Percentiles rank a stretch among this genome's conserved stretches.
Conservation (phyloP, 805 yeast genomes). For the Debaryomyces hansenii region DNA sequence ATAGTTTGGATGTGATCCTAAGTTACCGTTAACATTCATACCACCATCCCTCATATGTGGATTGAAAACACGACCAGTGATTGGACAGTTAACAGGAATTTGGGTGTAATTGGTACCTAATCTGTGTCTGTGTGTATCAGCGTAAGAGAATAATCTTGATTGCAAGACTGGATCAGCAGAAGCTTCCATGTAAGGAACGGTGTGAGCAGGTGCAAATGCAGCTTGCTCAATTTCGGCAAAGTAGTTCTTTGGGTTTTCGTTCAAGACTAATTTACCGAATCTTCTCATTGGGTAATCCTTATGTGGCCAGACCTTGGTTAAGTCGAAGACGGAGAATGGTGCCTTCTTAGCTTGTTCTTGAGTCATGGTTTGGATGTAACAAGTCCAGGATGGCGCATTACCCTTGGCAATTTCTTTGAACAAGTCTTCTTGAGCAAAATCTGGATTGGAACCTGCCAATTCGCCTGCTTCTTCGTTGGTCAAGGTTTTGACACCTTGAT, state of each 20-base stretch:
- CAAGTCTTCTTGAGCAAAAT: slow-evolving; percentile 76
- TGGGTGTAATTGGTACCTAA: slow-evolving; percentile 75
- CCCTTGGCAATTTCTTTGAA: slow-evolving; percentile 77
- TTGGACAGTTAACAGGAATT: slow-evolving; percentile 89
- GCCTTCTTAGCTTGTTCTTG: slow-evolving; percentile 71
- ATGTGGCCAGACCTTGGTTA: slow-evolving; percentile 94
- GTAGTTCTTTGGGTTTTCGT: slow-evolving; percentile 83
- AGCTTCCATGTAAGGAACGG: slow-evolving; percentile 75
- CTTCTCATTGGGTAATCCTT: slow-evolving; percentile 80
- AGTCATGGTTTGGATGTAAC: slow-evolving; percentile 84
- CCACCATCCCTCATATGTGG: slow-evolving; percentile 86
- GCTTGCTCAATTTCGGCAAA: slow-evolving; percentile 68
- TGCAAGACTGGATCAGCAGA: slow-evolving; percentile 78
- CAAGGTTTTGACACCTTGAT: slow-evolving; percentile 57
- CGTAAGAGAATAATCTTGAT: slow-evolving; percentile 72
- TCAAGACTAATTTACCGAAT: slow-evolving; percentile 76
- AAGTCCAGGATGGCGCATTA: slow-evolving; percentile 81
- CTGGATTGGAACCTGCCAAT: slow-evolving; percentile 77
- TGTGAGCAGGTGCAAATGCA: slow-evolving; percentile 73
- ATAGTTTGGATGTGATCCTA: slow-evolving; percentile 78
- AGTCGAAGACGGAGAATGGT: slow-evolving; percentile 82
- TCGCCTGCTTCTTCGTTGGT: slow-evolving; percentile 67
- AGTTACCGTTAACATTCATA: slow-evolving; percentile 60
- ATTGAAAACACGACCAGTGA: slow-evolving; percentile 42
- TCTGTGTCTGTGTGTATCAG: slow-evolving; percentile 77